Evolutionary conservation across 495 filamentous ascomycete species (phyloP), one percentile per base, ranked within the genome.

Genomic region (Lasiosphaeria hispida): DNA sequence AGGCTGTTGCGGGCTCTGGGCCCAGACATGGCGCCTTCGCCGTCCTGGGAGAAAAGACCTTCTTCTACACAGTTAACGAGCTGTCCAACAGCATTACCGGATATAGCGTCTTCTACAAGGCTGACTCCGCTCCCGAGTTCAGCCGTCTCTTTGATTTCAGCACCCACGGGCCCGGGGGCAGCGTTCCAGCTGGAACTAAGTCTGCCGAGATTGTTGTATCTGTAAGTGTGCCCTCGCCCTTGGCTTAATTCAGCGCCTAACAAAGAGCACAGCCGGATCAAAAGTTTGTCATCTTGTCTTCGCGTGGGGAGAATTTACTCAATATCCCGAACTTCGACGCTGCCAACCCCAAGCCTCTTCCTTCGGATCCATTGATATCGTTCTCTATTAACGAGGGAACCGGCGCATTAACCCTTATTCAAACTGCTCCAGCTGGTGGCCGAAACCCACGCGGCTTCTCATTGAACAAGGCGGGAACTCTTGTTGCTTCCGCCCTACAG

Each of bases 1-100:
- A 45, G 7, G 66, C 71, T 2, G 53, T 68, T 2, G 63, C 75
- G 35, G 86, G 85, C n/a, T 78, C 76, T 14, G 88, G 88, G 0
- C 88, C 87, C 1, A 78, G 88, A 7, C 88, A 91, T 60, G 85
- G 77, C n/a, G 69, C 77, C 4, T 92, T 90, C 73, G 76, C 72
- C 58, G 71, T 71, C 7, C 63, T 69, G 1, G 64, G 72, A 19
- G 70, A 73, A 35, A 73, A 68, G 48, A 80, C 76, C 1, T 80
- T 76, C 68, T 73, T 86, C 63, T 91, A 87, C 68, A 68, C 85
- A 1, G 75, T 81, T n/a, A 80, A 80, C 30, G 88, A 92, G 67
- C 72, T 90, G 18, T 72, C 71, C 4, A 84, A 83, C 50, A 74
- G 75, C 0, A 66, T 90, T 34, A 79, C 76, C 37, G 75, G 73